phyloP scores from a whole-genome alignment of 2,329 filamentous ascomycete genomes.

The Trichoderma sp. region DNA sequence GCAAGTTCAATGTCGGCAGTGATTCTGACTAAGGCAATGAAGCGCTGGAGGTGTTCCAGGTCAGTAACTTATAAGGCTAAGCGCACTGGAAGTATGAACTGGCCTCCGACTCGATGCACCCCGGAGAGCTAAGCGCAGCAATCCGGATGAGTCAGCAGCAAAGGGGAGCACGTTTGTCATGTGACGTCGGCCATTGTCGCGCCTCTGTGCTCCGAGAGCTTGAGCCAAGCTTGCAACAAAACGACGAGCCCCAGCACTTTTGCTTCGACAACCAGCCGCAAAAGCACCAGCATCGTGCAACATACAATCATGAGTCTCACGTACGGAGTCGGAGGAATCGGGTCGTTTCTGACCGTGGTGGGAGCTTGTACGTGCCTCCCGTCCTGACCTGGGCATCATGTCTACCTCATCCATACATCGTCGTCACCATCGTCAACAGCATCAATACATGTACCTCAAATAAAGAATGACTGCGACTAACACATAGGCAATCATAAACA shows the following conservation, averaged over 20 bases:
- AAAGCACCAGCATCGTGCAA: conserved; percentile 28
- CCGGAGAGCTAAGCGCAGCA: background rate
- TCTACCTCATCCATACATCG: too few species aligned
- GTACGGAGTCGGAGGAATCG: conserved; percentile 70
- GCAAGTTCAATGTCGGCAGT: background rate
- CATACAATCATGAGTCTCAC: conserved; percentile 63
- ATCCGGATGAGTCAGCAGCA: conserved; percentile 31
- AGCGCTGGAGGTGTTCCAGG: background rate
- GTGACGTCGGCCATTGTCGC: conserved; percentile 37
- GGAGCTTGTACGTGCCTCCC: conserved; percentile 69
- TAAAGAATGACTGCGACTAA: background rate
- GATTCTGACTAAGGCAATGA: background rate
- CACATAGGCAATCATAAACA: conserved; percentile 40
- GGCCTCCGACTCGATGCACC: conserved; percentile 7
- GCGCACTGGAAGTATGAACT: background rate
- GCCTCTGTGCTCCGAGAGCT: conserved; percentile 27
- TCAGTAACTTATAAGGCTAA: background rate
- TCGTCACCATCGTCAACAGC: background rate
- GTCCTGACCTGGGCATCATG: background rate
- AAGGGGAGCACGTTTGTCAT: conserved; percentile 32
- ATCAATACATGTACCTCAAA: background rate
- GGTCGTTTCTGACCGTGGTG: conserved; percentile 69
- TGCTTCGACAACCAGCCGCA: conserved; percentile 26
- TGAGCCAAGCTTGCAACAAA: conserved; percentile 25
- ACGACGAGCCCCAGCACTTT: conserved; percentile 24